Evolutionary conservation across 1,284 basidiomycete species (phyloP).

Genomic region (Flammula alnicola): DNA sequence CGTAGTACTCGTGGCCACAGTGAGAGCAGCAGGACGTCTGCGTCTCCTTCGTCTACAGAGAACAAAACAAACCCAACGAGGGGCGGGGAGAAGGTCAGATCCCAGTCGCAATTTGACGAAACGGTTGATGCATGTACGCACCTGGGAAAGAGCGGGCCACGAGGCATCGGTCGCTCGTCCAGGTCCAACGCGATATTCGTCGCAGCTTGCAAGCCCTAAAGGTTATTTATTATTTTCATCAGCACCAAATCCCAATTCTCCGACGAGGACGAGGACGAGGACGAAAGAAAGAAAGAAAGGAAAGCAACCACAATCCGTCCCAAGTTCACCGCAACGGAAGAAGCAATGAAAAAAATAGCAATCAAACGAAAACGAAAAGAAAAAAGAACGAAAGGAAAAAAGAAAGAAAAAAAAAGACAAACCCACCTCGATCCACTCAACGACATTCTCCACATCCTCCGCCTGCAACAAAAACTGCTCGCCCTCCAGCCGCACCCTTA

Average conservation of each 20-base stretch:
- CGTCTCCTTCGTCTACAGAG: constrained; percentile 10
- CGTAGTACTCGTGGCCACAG: constrained; percentile 9
- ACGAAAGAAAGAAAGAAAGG: too few species aligned
- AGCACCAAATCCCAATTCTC: too few species aligned
- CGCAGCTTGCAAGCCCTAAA: constrained; percentile 85
- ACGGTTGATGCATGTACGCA: constrained; percentile 39
- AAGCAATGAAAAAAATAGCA: too few species aligned
- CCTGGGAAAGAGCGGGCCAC: constrained; percentile 81
- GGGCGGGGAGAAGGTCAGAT: too few species aligned
- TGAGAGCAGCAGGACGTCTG: constrained; percentile 13
- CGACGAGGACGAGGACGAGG: too few species aligned
- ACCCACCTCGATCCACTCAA: constrained; percentile 94
- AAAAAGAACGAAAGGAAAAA: constrained; percentile 11
- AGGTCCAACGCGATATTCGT: constrained; percentile 94
- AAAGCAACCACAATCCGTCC: too few species aligned
- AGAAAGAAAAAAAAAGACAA: constrained; percentile 12
- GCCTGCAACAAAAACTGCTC: constrained; percentile 98
- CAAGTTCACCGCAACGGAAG: too few species aligned
- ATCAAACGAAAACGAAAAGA: neutral
- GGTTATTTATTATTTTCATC: too few species aligned
- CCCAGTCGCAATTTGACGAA: neutral
- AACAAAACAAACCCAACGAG: too few species aligned
- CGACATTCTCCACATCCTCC: constrained; percentile 82
- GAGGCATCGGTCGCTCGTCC: constrained; percentile 89
- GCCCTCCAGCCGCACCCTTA: constrained; percentile 91